Conservation (phyloP, 805 yeast genomes). For the Lachancea fermentati region DNA sequence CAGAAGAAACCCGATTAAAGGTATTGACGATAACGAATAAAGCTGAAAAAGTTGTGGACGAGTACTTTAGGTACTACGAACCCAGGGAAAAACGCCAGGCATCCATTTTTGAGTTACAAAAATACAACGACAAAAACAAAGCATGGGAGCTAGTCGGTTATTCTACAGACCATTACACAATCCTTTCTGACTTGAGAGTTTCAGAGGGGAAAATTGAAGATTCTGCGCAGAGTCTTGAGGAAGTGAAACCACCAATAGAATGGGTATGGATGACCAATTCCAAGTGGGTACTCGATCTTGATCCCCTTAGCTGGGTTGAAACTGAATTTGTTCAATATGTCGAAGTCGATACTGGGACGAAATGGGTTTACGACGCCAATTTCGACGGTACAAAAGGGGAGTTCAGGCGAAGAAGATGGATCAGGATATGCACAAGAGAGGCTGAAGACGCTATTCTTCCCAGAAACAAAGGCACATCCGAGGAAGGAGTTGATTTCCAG, state of each 20-base stretch:
- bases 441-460: not conserved
- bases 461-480: slow-evolving; percentile 1
- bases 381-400: slow-evolving; percentile 29
- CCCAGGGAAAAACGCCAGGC: slow-evolving; percentile 45
- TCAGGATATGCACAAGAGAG: slow-evolving; percentile 35
- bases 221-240: slow-evolving; percentile 21
- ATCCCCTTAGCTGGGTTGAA: slow-evolving; percentile 60
- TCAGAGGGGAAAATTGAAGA: slow-evolving; percentile 21
- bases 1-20: slow-evolving; percentile 60
- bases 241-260: slow-evolving; percentile 50
- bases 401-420: slow-evolving; percentile 66
- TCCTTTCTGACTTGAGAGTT: slow-evolving; percentile 40
- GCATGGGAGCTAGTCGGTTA: slow-evolving; percentile 65
- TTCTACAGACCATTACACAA: slow-evolving; percentile 47
- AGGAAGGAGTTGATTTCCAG: not conserved
- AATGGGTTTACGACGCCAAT: slow-evolving; percentile 75
- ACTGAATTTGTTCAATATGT: slow-evolving; percentile 48
- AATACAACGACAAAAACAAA: slow-evolving; percentile 40
- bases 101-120: slow-evolving; percentile 66
- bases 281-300: slow-evolving; percentile 64
- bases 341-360: slow-evolving; percentile 63
- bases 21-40: slow-evolving; percentile 44
- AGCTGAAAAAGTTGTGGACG: slow-evolving; percentile 39
- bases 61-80: slow-evolving; percentile 36
- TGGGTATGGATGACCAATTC: slow-evolving; percentile 45